Base-by-base conservation (phyloP, 192 early-diverging fungal species). In the Umbelopsis vinacea region DNA sequence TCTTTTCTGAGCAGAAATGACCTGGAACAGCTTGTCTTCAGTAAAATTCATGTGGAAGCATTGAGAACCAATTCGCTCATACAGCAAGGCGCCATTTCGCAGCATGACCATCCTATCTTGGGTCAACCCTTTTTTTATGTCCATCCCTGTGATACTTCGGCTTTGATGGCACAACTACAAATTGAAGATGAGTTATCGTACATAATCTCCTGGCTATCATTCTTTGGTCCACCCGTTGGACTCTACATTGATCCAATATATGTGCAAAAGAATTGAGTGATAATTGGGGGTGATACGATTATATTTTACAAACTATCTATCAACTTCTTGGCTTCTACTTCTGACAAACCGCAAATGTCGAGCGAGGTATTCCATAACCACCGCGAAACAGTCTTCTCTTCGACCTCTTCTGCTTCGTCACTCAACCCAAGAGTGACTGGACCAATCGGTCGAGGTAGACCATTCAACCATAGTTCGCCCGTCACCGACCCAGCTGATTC, bases 111-210 rank as follows among this genome's bases (percentile, higher is more conserved):
- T 68, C 89, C 89, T 1, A 46, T 83, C 12, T 57, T 89, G 1
- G 76, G 76, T 11, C 50, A 79, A 0, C 89, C 89, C 0, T 89
- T 83, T 57, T 89, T 77, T 70, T 88, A 81, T 69, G 72, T 91
- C 57, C 89, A 91, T 72, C 89, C 89, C 12, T 91, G 89, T 71
- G 81, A 89, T 26, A 91, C 89, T 19, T 71, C 82, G n/a, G 33
- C 72, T 4, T 35, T 90, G 33, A 79, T 90, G 81, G 74, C 70
- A 53, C 69, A 63, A 37, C 35, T 52, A 17, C n/a, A 38, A 0
- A 67, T 21, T 7, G 10, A 17, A 17, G 37, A 66, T 22, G n/a
- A 17, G 7, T 2, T n/a, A 37, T 63, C 29, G 4, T 75, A 75
- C 53, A 69, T 75, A 23, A 38, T 45, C n/a, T 52, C 57, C 19